Evolutionary conservation across 208 protist genomes (phyloP).

Genomic region (Leishmania braziliensis): DNA sequence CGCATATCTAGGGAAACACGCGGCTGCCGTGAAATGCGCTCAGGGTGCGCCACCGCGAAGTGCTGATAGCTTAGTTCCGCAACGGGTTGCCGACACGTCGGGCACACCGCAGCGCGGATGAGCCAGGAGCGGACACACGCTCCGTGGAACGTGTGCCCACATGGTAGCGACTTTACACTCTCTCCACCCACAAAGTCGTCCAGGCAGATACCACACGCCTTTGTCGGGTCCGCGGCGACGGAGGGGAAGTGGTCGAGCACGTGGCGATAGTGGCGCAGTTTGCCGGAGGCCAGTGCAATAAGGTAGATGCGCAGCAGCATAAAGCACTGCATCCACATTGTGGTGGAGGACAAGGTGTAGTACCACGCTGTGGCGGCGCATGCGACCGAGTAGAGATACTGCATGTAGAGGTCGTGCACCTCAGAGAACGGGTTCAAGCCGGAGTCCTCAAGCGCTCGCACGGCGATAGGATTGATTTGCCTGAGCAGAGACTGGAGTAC

Average conservation of each 20-base stretch:
- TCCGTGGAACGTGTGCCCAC: conserved; percentile 84
- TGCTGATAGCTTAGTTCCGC: background rate
- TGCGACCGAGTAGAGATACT: conserved; percentile 31
- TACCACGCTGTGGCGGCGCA: conserved; percentile 39
- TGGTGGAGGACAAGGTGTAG: conserved; percentile 44
- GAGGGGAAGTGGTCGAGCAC: conserved; percentile 58
- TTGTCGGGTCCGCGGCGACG: conserved; percentile 31
- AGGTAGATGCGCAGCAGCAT: conserved; percentile 51
- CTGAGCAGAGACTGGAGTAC: conserved; percentile 18
- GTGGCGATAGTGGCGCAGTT: conserved; percentile 41
- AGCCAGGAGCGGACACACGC: conserved; percentile 82
- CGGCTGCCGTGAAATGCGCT: background rate
- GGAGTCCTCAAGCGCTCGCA: conserved; percentile 33
- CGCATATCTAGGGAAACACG: conserved; percentile 9
- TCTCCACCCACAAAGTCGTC: conserved; percentile 49
- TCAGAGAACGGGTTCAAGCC: conserved; percentile 57
- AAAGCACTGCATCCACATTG: conserved; percentile 50
- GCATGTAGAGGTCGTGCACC: conserved; percentile 42
- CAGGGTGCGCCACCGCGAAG: background rate
- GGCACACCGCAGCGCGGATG: conserved; percentile 53
- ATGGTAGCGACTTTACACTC: conserved; percentile 65
- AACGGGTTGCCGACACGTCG: conserved; percentile 62
- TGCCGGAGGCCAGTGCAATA: conserved; percentile 21
- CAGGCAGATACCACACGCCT: conserved; percentile 78
- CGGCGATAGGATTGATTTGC: conserved; percentile 1